These are phyloP conservation scores for Citrus maxima DNA, from an alignment of 345 rosid species.

Conservation along the genomic window DNA sequence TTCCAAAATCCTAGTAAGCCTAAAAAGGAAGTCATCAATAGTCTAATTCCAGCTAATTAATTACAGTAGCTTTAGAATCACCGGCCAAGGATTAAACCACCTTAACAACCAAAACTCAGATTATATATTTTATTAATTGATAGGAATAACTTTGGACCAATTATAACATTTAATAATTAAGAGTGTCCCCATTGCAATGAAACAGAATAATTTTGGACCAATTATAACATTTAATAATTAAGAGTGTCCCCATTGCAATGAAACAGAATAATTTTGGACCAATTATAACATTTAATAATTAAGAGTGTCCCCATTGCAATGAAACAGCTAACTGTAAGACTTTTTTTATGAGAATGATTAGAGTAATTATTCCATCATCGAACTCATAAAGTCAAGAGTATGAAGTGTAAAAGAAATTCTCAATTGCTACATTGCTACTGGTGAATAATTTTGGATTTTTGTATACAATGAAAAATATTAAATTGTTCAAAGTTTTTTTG, in stretches of 20 bases:
- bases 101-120: neutral
- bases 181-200: neutral
- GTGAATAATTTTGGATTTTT: neutral
- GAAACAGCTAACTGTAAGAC: neutral
- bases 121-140: neutral
- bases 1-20: neutral
- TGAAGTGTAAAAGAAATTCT: neutral
- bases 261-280: neutral
- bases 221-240: neutral
- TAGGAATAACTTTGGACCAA: neutral
- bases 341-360: neutral
- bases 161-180: neutral
- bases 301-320: neutral
- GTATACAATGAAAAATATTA: too few relatives aligned
- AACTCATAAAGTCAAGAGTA: neutral
- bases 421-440: neutral
- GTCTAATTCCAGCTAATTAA: neutral
- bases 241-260: neutral
- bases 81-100: slow-evolving; percentile 5
- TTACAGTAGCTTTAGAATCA: neutral
- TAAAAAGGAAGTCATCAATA: neutral
- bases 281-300: neutral
- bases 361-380: neutral
- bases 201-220: neutral
- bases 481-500: too few relatives aligned